phyloP scores from a whole-genome alignment of 768 basidiomycete genomes.

The Tylopilus cervinicoccineus region DNA sequence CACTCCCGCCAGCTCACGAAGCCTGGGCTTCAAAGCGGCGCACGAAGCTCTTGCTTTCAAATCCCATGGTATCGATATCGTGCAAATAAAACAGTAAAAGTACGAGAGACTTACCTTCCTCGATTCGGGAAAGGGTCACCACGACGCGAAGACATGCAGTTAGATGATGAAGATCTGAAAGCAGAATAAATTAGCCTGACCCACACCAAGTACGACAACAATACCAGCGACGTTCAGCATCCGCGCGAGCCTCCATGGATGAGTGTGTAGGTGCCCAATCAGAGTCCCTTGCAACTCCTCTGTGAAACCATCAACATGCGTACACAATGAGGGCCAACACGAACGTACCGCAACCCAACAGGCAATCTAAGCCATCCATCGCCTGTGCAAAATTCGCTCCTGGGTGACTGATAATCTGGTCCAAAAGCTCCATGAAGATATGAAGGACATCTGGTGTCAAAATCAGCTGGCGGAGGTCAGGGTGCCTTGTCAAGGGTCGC shows the following conservation, averaged over 20 bases:
- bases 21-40: slow-evolving; percentile 6
- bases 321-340: background rate
- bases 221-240: no score
- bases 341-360: slow-evolving; percentile 19
- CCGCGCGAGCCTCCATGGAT: background rate
- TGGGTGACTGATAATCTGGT: slow-evolving; percentile 1
- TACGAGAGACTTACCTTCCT: slow-evolving; percentile 4
- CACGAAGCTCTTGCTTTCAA: background rate
- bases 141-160: background rate
- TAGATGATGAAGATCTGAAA: no score
- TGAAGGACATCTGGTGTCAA: slow-evolving; percentile 13
- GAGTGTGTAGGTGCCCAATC: slow-evolving; percentile 2
- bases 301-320: background rate
- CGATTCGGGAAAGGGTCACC: slow-evolving; percentile 14
- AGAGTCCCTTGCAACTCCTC: slow-evolving; percentile 10
- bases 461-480: slow-evolving; percentile 8
- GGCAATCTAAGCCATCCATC: slow-evolving; percentile 20
- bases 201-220: background rate
- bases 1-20: slow-evolving; percentile 13
- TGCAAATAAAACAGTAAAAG: no score
- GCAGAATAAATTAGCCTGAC: background rate
- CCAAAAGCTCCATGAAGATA: slow-evolving; percentile 12
- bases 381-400: slow-evolving; percentile 15
- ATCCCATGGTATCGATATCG: no score
- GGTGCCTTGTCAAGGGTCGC: slow-evolving; percentile 19